These are phyloP conservation scores for Cytospora chrysosperma DNA, from an alignment of 2,329 filamentous ascomycete genomes.

Conservation along the genomic window DNA sequence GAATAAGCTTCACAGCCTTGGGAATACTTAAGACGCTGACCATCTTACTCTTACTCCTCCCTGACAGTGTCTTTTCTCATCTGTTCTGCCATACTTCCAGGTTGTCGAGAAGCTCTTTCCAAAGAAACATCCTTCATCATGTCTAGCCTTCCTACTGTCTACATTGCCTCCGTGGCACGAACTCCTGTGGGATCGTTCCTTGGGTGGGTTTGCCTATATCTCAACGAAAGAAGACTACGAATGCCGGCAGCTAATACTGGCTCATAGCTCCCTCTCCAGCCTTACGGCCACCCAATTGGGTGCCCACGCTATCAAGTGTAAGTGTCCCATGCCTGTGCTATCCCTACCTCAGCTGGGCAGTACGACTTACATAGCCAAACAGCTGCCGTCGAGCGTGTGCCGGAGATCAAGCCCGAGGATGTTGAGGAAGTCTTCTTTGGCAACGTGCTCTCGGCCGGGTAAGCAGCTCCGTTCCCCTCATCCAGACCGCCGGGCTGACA, in stretches of 20 bases:
- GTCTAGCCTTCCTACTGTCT: conserved; percentile 81
- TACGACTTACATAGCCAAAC: conserved; percentile 22
- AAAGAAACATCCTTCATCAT: conserved; percentile 48
- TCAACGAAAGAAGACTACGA: neutral
- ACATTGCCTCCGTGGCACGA: conserved; percentile 89
- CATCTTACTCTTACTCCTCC: neutral
- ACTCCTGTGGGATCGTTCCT: conserved; percentile 94
- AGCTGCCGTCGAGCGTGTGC: conserved; percentile 81
- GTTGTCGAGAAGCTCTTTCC: conserved; percentile 6
- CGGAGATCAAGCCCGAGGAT: conserved; percentile 81
- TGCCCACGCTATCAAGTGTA: conserved; percentile 89
- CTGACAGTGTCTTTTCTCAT: neutral
- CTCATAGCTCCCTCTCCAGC: conserved; percentile 76
- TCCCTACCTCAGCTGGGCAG: neutral
- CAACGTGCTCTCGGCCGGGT: conserved; percentile 97
- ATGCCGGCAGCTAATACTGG: conserved; percentile 23
- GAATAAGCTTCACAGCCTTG: neutral
- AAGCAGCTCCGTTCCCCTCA: conserved; percentile 34
- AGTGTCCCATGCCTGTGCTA: conserved; percentile 26
- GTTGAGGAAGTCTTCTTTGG: conserved; percentile 98
- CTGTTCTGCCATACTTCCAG: neutral
- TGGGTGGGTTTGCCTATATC: conserved; percentile 58
- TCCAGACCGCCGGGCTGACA: conserved; percentile 25
- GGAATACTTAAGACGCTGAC: conserved; percentile 5
- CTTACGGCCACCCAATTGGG: conserved; percentile 85